phyloP scores from a whole-genome alignment of 2,329 filamentous ascomycete genomes.

The Colletotrichum truncatum region DNA sequence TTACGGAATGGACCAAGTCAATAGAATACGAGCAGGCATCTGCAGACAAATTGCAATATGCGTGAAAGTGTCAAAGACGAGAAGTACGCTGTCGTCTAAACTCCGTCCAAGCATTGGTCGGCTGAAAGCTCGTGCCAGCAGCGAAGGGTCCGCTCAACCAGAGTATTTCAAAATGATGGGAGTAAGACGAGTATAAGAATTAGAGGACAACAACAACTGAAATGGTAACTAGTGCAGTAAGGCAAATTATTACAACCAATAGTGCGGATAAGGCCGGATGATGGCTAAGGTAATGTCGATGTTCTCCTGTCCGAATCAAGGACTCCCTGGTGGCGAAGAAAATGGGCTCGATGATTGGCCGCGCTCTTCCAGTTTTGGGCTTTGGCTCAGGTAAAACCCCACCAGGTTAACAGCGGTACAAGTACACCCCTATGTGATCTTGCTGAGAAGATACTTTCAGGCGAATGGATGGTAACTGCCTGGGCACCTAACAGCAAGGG shows the following conservation, averaged over 20 bases:
- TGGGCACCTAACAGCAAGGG: constrained; percentile 30
- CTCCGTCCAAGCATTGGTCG: background rate
- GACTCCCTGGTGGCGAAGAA: constrained; percentile 24
- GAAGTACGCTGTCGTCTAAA: constrained; percentile 5
- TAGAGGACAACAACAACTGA: background rate
- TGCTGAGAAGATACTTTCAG: background rate
- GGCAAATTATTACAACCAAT: constrained; percentile 2
- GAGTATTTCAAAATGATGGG: too few relatives aligned
- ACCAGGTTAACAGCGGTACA: constrained; percentile 5
- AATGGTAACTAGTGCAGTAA: background rate
- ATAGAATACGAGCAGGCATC: constrained; percentile 22
- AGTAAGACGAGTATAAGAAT: too few relatives aligned
- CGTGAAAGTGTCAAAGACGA: background rate
- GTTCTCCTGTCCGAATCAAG: constrained; percentile 2
- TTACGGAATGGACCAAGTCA: background rate
- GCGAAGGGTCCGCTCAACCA: background rate
- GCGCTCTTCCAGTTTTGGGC: constrained; percentile 22
- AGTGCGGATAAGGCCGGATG: constrained; percentile 16
- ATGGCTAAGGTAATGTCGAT: constrained; percentile 12
- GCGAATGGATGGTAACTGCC: constrained; percentile 16
- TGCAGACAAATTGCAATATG: background rate
- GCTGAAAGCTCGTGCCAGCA: background rate
- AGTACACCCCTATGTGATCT: background rate
- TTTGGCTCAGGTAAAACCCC: constrained; percentile 10
- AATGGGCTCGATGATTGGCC: constrained; percentile 18